A percentile compares a stretch with the other conserved stretches of the same genome.
Evolutionary conservation across 176 grass and related monocot genomes (phyloP).

Genomic region (Avena eriantha): DNA sequence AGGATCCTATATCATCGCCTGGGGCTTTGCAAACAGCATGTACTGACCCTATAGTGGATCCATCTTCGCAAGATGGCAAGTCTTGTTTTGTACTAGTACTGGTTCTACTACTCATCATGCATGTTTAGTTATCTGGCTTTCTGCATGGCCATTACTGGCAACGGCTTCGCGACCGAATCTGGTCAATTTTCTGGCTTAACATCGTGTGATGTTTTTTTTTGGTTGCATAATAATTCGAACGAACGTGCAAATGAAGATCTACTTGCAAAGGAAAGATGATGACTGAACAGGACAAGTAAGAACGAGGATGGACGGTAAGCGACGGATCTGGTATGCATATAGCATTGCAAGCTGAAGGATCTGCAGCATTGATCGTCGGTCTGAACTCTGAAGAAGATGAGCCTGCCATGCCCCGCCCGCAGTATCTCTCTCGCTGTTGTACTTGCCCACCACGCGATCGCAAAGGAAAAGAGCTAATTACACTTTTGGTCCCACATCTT

Average conservation of each 20-base stretch:
- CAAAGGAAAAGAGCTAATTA: too few relatives aligned
- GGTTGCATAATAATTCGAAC: not conserved
- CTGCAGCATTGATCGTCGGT: slow-evolving; percentile 15
- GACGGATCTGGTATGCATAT: not conserved
- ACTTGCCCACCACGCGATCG: not conserved
- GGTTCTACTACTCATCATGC: not conserved
- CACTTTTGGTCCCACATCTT: too few relatives aligned
- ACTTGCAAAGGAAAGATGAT: not conserved
- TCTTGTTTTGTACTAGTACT: not conserved
- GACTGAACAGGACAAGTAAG: too few relatives aligned
- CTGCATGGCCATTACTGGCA: not conserved
- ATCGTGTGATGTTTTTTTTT: too few relatives aligned
- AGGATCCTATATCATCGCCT: not conserved
- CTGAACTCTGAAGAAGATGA: not conserved
- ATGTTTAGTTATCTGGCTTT: not conserved
- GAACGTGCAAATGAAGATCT: not conserved
- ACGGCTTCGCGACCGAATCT: too few relatives aligned
- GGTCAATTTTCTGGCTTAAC: too few relatives aligned
- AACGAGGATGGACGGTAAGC: not conserved
- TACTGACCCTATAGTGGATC: not conserved
- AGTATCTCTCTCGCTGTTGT: not conserved
- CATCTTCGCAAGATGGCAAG: not conserved
- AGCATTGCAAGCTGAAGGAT: slow-evolving; percentile 1
- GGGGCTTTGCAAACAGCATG: not conserved
- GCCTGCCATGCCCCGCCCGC: not conserved